Conservation (phyloP, 106 monocot species). For the Narthecium ossifragum region DNA sequence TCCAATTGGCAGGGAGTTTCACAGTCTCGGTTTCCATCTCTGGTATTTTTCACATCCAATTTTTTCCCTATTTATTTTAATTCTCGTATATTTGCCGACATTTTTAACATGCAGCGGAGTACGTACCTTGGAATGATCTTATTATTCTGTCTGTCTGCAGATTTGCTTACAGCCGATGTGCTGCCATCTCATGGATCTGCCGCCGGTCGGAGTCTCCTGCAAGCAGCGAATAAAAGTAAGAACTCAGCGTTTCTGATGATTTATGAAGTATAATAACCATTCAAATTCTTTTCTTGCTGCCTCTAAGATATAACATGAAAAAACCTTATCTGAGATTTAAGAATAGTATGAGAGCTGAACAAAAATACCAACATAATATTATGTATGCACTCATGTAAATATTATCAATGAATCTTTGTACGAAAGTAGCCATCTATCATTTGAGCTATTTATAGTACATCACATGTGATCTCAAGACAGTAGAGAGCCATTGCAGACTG, state of each 20-base stretch:
- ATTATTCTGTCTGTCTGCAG: background rate
- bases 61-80: background rate
- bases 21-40: background rate
- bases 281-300: background rate
- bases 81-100: background rate
- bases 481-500: conserved; percentile 1
- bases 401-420: too few species aligned
- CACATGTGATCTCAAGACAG: background rate
- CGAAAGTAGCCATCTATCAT: too few species aligned
- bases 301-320: background rate
- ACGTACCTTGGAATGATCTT: background rate
- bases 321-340: background rate
- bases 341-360: background rate
- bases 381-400: too few species aligned
- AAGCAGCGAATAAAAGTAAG: conserved; percentile 12
- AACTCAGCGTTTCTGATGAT: background rate
- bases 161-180: conserved; percentile 10
- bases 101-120: too few species aligned
- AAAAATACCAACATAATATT: background rate
- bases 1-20: too few species aligned
- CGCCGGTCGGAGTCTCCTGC: conserved; percentile 23
- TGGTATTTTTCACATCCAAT: background rate
- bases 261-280: background rate
- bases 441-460: background rate
- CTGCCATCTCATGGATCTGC: conserved; percentile 9